A percentile compares a stretch with the other conserved stretches of the same genome.
Evolutionary conservation across 352 stramenopile genomes (phyloP).

Genomic region (Phytophthora cryptogea): DNA sequence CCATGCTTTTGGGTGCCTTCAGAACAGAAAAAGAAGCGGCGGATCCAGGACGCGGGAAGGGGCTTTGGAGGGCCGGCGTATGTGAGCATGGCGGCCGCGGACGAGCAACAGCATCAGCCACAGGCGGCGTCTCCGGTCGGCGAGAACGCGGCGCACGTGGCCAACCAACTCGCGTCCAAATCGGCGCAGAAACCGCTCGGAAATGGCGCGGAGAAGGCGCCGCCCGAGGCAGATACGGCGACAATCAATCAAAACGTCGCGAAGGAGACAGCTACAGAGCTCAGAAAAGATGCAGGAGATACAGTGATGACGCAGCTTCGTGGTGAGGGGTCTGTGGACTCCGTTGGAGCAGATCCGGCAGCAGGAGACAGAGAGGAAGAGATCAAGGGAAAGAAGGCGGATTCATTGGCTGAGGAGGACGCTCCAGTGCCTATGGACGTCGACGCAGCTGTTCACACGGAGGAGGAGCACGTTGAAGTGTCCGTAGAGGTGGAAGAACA

Average conservation of each 20-base stretch:
- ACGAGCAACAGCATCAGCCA: slow-evolving; percentile 17
- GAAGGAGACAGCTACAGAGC: neutral
- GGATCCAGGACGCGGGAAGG: slow-evolving; percentile 5
- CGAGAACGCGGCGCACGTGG: slow-evolving; percentile 19
- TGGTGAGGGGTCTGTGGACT: neutral
- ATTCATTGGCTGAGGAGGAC: slow-evolving; percentile 7
- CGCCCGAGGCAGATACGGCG: slow-evolving; percentile 6
- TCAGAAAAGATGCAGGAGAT: neutral
- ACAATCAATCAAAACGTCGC: slow-evolving; percentile 9
- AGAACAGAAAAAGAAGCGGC: slow-evolving; percentile 19
- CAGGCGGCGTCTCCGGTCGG: neutral
- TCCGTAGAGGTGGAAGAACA: neutral
- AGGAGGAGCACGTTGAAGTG: neutral
- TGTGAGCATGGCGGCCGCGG: slow-evolving; percentile 31
- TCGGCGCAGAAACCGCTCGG: slow-evolving; percentile 11
- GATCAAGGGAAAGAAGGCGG: neutral
- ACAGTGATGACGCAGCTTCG: neutral
- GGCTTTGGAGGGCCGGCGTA: neutral
- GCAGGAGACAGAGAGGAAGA: slow-evolving; percentile 9
- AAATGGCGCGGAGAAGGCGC: slow-evolving; percentile 8
- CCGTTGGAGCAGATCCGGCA: neutral
- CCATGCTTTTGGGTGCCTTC: neutral
- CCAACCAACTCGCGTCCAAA: slow-evolving; percentile 22
- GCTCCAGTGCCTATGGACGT: slow-evolving; percentile 13
- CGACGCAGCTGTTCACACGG: neutral